A percentile compares a stretch with the other conserved stretches of the same genome.
Conservation (phyloP, 306 rosid species). For the Cucurbita moschata region DNA sequence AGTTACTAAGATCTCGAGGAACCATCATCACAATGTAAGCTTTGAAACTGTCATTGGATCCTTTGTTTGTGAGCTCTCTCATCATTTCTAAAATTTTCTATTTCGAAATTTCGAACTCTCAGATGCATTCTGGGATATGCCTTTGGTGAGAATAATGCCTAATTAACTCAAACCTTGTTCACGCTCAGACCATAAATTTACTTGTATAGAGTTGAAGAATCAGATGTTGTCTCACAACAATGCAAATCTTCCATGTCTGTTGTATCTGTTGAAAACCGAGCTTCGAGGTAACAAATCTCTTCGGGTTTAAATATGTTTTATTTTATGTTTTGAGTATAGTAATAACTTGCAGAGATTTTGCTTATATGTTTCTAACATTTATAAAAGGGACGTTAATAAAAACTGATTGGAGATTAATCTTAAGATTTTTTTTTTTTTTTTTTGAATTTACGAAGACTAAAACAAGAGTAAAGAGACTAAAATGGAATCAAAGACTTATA, state of each 20-base stretch:
- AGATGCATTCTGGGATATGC: not conserved
- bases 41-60: not conserved
- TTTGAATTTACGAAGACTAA: no score
- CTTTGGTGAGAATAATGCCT: not conserved
- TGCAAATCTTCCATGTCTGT: not conserved
- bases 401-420: no score
- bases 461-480: no score
- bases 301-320: no score
- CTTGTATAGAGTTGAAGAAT: not conserved
- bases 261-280: no score
- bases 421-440: no score
- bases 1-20: constrained; percentile 29
- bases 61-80: not conserved
- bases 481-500: no score
- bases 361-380: no score
- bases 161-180: not conserved
- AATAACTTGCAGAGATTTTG: no score
- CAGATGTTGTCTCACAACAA: not conserved
- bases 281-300: no score
- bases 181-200: not conserved
- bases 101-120: constrained; percentile 6
- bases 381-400: no score
- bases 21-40: not conserved
- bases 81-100: not conserved
- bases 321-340: no score